These are phyloP conservation scores for Paecilomyces niveus DNA, from an alignment of 2,329 filamentous ascomycete species.

Conservation along the genomic window DNA sequence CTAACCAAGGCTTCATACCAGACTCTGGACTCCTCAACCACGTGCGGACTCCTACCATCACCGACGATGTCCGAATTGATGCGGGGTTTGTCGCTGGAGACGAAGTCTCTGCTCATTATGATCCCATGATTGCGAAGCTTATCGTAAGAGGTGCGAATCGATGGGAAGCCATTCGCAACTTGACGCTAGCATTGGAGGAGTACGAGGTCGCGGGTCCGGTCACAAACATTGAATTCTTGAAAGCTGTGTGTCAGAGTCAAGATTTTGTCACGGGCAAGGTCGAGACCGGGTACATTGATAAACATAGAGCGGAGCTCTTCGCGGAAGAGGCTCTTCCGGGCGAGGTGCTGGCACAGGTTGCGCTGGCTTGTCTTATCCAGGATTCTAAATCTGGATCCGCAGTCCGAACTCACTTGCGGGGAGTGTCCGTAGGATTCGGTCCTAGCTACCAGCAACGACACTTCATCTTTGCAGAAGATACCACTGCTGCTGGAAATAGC, in stretches of 20 bases:
- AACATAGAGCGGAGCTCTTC: conserved; percentile 76
- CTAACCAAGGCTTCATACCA: conserved; percentile 83
- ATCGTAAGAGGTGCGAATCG: conserved; percentile 80
- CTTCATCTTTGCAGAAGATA: conserved; percentile 48
- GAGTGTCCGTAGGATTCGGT: conserved; percentile 49
- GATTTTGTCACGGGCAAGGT: conserved; percentile 83
- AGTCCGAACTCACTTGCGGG: conserved; percentile 20
- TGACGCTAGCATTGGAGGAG: conserved; percentile 70
- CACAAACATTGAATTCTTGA: conserved; percentile 96
- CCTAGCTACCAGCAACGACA: conserved; percentile 58
- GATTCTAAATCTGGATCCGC: conserved; percentile 25
- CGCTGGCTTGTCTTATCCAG: conserved; percentile 62
- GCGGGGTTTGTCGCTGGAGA: conserved; percentile 89
- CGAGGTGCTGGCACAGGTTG: conserved; percentile 81
- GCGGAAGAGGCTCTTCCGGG: conserved; percentile 51
- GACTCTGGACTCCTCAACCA: conserved; percentile 86
- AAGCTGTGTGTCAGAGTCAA: conserved; percentile 71
- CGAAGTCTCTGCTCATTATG: conserved; percentile 88
- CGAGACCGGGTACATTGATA: conserved; percentile 94
- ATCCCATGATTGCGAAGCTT: conserved; percentile 97
- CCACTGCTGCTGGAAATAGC: conserved; percentile 36
- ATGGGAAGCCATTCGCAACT: conserved; percentile 72
- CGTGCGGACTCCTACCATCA: conserved; percentile 63
- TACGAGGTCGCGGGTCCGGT: conserved; percentile 90
- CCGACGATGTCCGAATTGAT: conserved; percentile 77